These are phyloP conservation scores for Tinospora cordifolia DNA, from an alignment of 164 flowering plant species.

Conservation along the genomic window DNA sequence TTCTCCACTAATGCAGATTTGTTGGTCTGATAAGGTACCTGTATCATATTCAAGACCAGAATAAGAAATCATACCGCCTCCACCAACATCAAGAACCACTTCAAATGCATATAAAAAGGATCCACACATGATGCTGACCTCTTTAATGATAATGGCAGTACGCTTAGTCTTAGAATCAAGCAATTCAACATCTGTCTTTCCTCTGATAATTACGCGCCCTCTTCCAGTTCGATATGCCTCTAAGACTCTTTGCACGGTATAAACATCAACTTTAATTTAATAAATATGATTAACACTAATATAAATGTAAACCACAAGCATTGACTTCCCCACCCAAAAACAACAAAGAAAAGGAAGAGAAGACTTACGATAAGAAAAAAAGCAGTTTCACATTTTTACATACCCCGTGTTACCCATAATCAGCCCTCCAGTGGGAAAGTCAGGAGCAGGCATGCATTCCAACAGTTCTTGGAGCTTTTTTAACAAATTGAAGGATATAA, in stretches of 20 bases:
- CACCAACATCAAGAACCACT: neutral
- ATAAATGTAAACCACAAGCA: neutral
- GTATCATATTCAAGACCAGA: conserved; percentile 20
- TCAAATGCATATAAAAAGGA: no score
- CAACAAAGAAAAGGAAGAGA: neutral
- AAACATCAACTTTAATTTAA: conserved; percentile 2
- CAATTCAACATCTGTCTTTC: conserved; percentile 78
- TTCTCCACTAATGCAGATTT: conserved; percentile 82
- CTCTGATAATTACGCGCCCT: conserved; percentile 80
- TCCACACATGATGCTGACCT: conserved; percentile 54
- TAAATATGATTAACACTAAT: neutral
- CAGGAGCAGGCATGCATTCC: conserved; percentile 99
- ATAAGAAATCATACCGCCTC: neutral
- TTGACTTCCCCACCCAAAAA: no score
- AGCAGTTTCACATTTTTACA: conserved; percentile 12
- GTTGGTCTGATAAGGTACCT: conserved; percentile 95
- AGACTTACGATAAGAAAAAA: neutral
- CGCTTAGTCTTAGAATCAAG: conserved; percentile 72
- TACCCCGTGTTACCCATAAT: conserved; percentile 93
- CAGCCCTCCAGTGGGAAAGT: conserved; percentile 94
- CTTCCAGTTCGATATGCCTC: conserved; percentile 93
- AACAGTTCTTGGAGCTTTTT: conserved; percentile 83
- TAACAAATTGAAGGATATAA: neutral
- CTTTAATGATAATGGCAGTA: conserved; percentile 66
- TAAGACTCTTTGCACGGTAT: conserved; percentile 43